Base-by-base conservation (phyloP, 225 moss, liverwort and hornwort genomes). In the Asterella californica region DNA sequence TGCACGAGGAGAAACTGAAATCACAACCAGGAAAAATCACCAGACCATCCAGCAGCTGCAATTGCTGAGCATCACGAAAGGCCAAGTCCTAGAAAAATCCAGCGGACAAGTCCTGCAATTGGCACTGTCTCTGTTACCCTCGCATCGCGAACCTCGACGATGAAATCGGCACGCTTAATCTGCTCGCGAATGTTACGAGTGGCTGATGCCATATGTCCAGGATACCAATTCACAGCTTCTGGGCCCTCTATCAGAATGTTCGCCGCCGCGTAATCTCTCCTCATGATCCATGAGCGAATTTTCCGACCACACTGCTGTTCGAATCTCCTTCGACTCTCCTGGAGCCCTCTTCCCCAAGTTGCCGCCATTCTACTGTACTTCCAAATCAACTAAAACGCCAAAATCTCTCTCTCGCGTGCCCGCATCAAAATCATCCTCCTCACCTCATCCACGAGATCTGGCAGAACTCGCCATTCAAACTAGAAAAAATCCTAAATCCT, bases 191-290 rank as follows among this genome's bases (percentile, higher is more conserved):
- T 99, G 75, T 87, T 91, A 66, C 95, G 89, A 32, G 93, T 84
- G 54, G 99, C 99, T 15, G 95, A 91, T 21, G 93, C 99, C 99
- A 99, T 99, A 75, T 99, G 99, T 9, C 99, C 99, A 0, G 99
- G 95, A 70, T 90, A 99, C 99, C 99, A 99, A 74, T 99, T 99
- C 59, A 89, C 81, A 59, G 81, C 81, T 79, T 83, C 87, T 9
- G 83, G 62, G 46, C 87, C 87, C 67, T 85, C 83, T 54, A 85
- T 75, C 6, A 88, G 79, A 77, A 72, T 87, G 49, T 74, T 73
- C 47, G 71, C 76, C 57, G 76, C 72, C 2, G 81, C 70, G 33
- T 83, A 84, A 27, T 60, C 21, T 64, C 86, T 75, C 42, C 63
- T 76, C 24, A 18, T 55, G 65, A 54, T 71, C 83, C 76, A 84